Conservation (phyloP, 2,329 filamentous ascomycete genomes). For the Penicillium rolfsii region DNA sequence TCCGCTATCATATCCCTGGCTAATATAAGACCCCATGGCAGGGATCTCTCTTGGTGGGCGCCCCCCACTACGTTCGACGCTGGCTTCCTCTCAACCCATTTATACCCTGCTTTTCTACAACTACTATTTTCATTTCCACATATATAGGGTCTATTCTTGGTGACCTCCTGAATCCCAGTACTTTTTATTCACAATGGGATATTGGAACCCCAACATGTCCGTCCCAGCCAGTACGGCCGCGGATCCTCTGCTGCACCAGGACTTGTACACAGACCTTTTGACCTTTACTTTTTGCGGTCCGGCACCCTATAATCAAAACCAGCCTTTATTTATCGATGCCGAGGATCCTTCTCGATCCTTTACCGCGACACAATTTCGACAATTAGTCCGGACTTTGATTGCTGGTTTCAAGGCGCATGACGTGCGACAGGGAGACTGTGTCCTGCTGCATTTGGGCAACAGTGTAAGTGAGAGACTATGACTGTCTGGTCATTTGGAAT, state of each 20-base stretch:
- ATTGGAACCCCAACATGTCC: slow-evolving; percentile 18
- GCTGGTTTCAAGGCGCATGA: slow-evolving; percentile 46
- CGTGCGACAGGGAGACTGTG: slow-evolving; percentile 47
- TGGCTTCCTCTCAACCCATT: neutral
- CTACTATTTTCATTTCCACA: neutral
- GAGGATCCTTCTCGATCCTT: slow-evolving; percentile 43
- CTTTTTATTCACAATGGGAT: slow-evolving; percentile 14
- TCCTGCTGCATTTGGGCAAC: slow-evolving; percentile 49
- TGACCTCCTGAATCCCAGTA: neutral
- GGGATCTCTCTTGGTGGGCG: neutral
- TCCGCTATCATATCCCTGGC: neutral
- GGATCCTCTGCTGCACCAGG: slow-evolving; percentile 22
- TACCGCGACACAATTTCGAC: slow-evolving; percentile 40
- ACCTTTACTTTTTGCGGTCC: slow-evolving; percentile 47
- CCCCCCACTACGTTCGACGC: neutral
- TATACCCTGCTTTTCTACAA: neutral
- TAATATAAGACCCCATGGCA: slow-evolving; percentile 5
- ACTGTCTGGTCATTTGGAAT: neutral
- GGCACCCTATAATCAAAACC: slow-evolving; percentile 39
- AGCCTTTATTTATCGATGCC: slow-evolving; percentile 50
- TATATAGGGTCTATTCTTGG: neutral
- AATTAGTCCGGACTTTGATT: slow-evolving; percentile 44
- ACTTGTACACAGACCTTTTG: slow-evolving; percentile 45
- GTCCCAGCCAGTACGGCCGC: slow-evolving; percentile 8
- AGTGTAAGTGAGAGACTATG: slow-evolving; percentile 37